phyloP scores from a whole-genome alignment of 176 grass and related monocot species.

The Rhynchospora tenuis region DNA sequence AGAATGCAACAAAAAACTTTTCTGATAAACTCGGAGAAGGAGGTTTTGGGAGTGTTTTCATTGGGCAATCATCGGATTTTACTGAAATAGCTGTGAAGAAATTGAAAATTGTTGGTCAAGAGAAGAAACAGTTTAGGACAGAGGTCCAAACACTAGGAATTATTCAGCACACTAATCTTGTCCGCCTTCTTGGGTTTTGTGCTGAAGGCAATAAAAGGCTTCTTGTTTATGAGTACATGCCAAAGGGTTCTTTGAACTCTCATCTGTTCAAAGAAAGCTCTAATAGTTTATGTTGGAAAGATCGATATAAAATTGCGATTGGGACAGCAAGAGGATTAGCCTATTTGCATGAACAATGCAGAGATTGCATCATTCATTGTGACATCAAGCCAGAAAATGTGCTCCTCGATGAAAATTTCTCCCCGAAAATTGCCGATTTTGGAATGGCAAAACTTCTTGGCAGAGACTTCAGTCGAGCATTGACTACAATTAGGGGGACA shows the following conservation, averaged over 20 bases:
- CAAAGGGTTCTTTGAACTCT: slow-evolving; percentile 20
- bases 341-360: slow-evolving; percentile 39
- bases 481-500: slow-evolving; percentile 46
- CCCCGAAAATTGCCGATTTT: slow-evolving; percentile 45
- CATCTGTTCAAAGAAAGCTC: slow-evolving; percentile 6
- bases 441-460: slow-evolving; percentile 50
- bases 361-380: slow-evolving; percentile 55
- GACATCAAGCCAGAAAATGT: slow-evolving; percentile 64
- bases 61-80: background rate
- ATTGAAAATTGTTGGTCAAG: slow-evolving; percentile 16
- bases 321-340: slow-evolving; percentile 21
- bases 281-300: background rate
- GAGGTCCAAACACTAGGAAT: slow-evolving; percentile 30
- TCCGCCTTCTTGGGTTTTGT: slow-evolving; percentile 28
- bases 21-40: slow-evolving; percentile 29
- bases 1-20: slow-evolving; percentile 15
- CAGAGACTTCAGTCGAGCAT: slow-evolving; percentile 31
- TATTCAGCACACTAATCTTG: slow-evolving; percentile 27
- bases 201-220: slow-evolving; percentile 6
- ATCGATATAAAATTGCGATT: background rate
- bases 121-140: slow-evolving; percentile 28
- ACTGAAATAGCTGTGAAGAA: slow-evolving; percentile 23
- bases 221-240: slow-evolving; percentile 32
- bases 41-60: slow-evolving; percentile 27
- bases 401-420: slow-evolving; percentile 34